Conservation (phyloP, 352 stramenopile species). For the Pythium vanterpoolii region DNA sequence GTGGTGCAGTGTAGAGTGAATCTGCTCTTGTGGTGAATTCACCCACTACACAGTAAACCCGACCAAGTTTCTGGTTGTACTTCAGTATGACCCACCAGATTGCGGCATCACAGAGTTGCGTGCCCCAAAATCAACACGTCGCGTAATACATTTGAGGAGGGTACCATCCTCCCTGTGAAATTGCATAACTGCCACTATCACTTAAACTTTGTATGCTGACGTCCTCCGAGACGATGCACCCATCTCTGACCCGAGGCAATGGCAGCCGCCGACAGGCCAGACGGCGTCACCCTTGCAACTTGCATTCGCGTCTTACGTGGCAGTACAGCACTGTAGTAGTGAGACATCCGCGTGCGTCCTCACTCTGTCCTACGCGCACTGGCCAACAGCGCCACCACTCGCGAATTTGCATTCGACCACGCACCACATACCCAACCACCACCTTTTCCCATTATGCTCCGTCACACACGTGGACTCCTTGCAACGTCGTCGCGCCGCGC, state of each 20-base stretch:
- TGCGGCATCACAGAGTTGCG: constrained; percentile 2
- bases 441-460: constrained; percentile 23
- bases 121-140: constrained; percentile 2
- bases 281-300: constrained; percentile 18
- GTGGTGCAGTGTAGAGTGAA: no score
- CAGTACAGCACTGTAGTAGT: background rate
- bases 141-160: background rate
- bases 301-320: constrained; percentile 6
- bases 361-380: background rate
- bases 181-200: constrained; percentile 11
- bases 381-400: constrained; percentile 1
- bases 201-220: constrained; percentile 19
- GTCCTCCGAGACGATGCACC: constrained; percentile 7
- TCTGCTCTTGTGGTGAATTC: no score
- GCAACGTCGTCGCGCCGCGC: constrained; percentile 31
- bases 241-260: constrained; percentile 23
- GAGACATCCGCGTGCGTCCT: no score
- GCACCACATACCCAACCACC: background rate
- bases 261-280: background rate
- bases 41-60: no score
- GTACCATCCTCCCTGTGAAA: constrained; percentile 11
- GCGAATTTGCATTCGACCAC: background rate
- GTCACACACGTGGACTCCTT: constrained; percentile 22
- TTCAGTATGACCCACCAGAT: constrained; percentile 7
- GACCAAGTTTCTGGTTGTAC: no score